phyloP scores from a whole-genome alignment of 1,139 yeast species.

The Protomyces inouyei region DNA sequence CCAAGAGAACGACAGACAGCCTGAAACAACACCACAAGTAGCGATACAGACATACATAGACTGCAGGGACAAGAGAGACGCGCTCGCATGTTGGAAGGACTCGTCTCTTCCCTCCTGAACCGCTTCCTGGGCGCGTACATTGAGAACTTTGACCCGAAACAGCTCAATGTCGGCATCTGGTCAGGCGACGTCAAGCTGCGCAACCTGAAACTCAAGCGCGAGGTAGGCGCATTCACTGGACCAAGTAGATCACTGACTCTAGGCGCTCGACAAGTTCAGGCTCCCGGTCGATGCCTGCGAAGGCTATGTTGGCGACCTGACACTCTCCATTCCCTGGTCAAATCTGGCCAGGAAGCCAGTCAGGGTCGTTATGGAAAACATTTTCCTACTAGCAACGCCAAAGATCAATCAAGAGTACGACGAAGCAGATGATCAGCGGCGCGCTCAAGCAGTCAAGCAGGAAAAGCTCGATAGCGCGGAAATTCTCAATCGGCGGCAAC shows the following conservation, averaged over 20 bases:
- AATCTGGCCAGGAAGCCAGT: slow-evolving; percentile 91
- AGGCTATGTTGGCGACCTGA: slow-evolving; percentile 86
- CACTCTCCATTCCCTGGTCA: slow-evolving; percentile 95
- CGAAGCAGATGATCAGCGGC: slow-evolving; percentile 58
- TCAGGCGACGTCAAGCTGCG: slow-evolving; percentile 89
- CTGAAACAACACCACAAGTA: too few species aligned
- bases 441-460: slow-evolving; percentile 62
- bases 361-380: slow-evolving; percentile 80
- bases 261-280: slow-evolving; percentile 73
- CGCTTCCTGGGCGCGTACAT: slow-evolving; percentile 62
- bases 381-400: slow-evolving; percentile 76
- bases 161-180: slow-evolving; percentile 65
- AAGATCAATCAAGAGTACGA: slow-evolving; percentile 51
- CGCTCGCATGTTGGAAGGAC: slow-evolving; percentile 46
- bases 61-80: neutral
- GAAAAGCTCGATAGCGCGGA: slow-evolving; percentile 52
- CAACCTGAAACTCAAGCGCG: slow-evolving; percentile 70
- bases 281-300: slow-evolving; percentile 84
- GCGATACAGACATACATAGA: too few species aligned
- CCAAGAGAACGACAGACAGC: neutral
- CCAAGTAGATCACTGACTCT: slow-evolving; percentile 7
- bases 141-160: slow-evolving; percentile 73
- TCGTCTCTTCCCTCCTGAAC: slow-evolving; percentile 49
- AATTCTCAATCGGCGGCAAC: slow-evolving; percentile 38
- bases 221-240: slow-evolving; percentile 34